These are phyloP conservation scores for Cicer pinnatifidum DNA, from an alignment of 306 rosid genomes.

Conservation along the genomic window DNA sequence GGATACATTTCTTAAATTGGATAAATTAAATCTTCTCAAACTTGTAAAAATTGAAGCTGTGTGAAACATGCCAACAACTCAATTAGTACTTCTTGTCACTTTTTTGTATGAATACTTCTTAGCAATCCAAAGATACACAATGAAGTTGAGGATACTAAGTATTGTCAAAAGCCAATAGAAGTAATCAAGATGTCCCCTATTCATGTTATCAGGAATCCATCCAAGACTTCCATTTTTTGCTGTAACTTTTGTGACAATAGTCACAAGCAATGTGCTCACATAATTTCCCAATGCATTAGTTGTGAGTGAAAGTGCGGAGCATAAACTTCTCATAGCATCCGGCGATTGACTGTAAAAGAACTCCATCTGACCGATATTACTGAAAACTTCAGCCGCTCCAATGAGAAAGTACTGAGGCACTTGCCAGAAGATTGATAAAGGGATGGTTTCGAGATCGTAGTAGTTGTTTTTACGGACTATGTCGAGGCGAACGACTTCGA, in stretches of 20 bases:
- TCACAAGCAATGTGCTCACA: constrained; percentile 68
- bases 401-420: constrained; percentile 70
- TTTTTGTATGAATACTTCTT: constrained; percentile 67
- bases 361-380: constrained; percentile 72
- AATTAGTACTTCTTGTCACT: constrained; percentile 36
- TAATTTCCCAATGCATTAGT: constrained; percentile 69
- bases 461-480: constrained; percentile 55
- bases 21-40: neutral
- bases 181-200: constrained; percentile 78
- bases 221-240: constrained; percentile 63
- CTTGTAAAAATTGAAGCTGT: neutral
- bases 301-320: constrained; percentile 69
- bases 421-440: constrained; percentile 80
- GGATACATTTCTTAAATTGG: neutral
- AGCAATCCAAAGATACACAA: constrained; percentile 58
- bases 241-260: constrained; percentile 58
- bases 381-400: constrained; percentile 73
- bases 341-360: constrained; percentile 77
- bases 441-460: constrained; percentile 55
- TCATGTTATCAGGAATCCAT: constrained; percentile 75
- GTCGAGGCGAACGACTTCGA: constrained; percentile 64
- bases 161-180: constrained; percentile 67
- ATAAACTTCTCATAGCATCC: constrained; percentile 79
- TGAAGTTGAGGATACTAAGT: constrained; percentile 65
- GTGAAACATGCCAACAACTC: constrained; percentile 12